phyloP scores from a whole-genome alignment of 805 yeast species.

The Metschnikowia arizonensis region DNA sequence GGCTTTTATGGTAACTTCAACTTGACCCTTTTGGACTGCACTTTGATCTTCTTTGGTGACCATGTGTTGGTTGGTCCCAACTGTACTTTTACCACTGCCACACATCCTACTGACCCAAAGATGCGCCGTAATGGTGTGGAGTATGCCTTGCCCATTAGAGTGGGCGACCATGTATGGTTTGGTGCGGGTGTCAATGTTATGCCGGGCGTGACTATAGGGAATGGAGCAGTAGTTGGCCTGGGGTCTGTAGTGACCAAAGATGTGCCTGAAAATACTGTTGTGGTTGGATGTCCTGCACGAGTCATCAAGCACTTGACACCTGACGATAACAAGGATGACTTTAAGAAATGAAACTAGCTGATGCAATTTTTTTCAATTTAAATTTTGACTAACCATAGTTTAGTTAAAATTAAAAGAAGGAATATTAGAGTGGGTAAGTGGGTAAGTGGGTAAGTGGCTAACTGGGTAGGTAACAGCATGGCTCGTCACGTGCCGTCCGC shows the following conservation, averaged over 20 bases:
- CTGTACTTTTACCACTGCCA: slow-evolving; percentile 55
- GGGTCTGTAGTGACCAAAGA: slow-evolving; percentile 60
- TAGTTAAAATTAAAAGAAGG: no score
- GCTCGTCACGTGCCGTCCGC: neutral
- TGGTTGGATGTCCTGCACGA: slow-evolving; percentile 61
- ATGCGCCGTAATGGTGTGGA: slow-evolving; percentile 45
- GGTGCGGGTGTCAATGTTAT: slow-evolving; percentile 52
- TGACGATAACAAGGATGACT: slow-evolving; percentile 15
- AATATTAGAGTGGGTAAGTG: no score
- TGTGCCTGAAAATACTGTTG: slow-evolving; percentile 52
- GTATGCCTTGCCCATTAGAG: slow-evolving; percentile 51
- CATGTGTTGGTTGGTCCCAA: slow-evolving; percentile 61
- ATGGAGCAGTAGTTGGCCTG: slow-evolving; percentile 59
- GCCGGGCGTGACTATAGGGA: slow-evolving; percentile 67
- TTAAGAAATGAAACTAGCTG: neutral
- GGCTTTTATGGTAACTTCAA: slow-evolving; percentile 59
- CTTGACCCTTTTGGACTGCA: slow-evolving; percentile 51
- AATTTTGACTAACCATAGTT: no score
- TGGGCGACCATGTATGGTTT: slow-evolving; percentile 68
- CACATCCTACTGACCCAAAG: slow-evolving; percentile 55
- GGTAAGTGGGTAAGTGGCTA: no score
- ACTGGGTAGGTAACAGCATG: no score
- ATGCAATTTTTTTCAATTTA: no score
- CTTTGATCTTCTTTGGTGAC: slow-evolving; percentile 58
- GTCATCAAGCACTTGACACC: slow-evolving; percentile 34